Base-by-base conservation (phyloP, 768 basidiomycete genomes). In the Lepiota brunneoincarnata region DNA sequence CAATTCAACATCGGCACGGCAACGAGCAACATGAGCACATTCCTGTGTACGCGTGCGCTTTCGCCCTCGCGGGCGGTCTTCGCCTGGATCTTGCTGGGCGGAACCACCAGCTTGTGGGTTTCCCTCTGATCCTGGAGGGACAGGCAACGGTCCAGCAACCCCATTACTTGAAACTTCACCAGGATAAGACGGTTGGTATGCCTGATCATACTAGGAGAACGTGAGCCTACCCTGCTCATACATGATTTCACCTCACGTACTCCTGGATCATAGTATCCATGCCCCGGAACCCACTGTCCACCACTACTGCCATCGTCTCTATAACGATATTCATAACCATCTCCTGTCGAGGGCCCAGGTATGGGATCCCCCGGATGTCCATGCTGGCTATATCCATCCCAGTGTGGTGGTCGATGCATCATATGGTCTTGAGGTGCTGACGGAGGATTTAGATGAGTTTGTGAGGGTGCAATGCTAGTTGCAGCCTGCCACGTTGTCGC, bases 401-500 rank as follows among this genome's bases (percentile, higher is more conserved):
- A 87, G 0, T 78, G 72, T 4, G 75, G 71, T 9, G 80, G 74
- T 2, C 78, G 77, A 43, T 75, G 75, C 21, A 80, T 70, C 59
- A 79, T 74, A 26, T 72, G 74, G 4, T 72, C 74, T 6, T 73
- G 74, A 23, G 73, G 74, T 0, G 75, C 72, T 4, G 75, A 70
- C 12, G 76, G 73, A 11, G 77, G 71, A 53, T 75, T 73, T 4
- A 82, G 66, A 59, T 83, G 87, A 0, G 84, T 80, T 59, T 87
- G 86, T 49, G 84, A 79, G 6, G 87, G 85, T 0, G 82, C 78
- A 37, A 89, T 84, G 20, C 75, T 77, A 39, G 73, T 76, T 4
- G 83, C 68, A 6, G 77, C 74, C 61, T 86, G 85, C 86, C 88
- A 88, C 15, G 83, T 73, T 55, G 82, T 86, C 4, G 83, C 78